These are phyloP conservation scores for Phytophthora crassamura DNA, from an alignment of 352 stramenopile species.

Conservation along the genomic window DNA sequence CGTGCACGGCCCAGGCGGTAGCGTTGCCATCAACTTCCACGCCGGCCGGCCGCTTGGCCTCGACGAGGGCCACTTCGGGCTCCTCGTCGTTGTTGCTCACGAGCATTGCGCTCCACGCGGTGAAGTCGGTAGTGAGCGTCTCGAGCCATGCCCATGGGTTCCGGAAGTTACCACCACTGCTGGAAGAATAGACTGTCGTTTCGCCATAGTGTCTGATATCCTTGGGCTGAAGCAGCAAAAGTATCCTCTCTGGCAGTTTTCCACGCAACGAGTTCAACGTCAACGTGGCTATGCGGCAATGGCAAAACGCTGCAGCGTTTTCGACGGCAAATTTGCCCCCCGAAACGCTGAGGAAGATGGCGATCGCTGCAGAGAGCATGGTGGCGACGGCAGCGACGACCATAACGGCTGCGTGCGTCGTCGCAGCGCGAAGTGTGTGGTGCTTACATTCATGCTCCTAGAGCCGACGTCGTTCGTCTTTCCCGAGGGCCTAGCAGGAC, in stretches of 20 bases:
- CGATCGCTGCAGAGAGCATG: background rate
- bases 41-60: constrained; percentile 10
- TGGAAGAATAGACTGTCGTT: constrained; percentile 34
- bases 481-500: background rate
- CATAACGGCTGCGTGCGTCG: constrained; percentile 18
- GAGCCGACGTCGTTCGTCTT: constrained; percentile 17
- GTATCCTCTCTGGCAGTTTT: constrained; percentile 10
- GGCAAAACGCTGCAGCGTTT: constrained; percentile 13
- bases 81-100: constrained; percentile 39
- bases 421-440: background rate
- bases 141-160: constrained; percentile 9
- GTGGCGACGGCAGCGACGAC: constrained; percentile 6
- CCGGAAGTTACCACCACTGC: constrained; percentile 23
- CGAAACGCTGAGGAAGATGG: constrained; percentile 1
- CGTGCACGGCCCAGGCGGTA: constrained; percentile 11
- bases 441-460: too few relatives aligned
- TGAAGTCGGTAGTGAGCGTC: constrained; percentile 37
- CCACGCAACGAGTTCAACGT: constrained; percentile 20
- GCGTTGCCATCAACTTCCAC: background rate
- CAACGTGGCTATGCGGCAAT: constrained; percentile 15
- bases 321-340: background rate
- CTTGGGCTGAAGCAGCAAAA: constrained; percentile 10
- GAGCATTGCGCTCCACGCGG: constrained; percentile 29
- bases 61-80: constrained; percentile 23
- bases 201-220: constrained; percentile 17